Base-by-base conservation (phyloP, 768 basidiomycete genomes). In the Calocybe gangraenosa region DNA sequence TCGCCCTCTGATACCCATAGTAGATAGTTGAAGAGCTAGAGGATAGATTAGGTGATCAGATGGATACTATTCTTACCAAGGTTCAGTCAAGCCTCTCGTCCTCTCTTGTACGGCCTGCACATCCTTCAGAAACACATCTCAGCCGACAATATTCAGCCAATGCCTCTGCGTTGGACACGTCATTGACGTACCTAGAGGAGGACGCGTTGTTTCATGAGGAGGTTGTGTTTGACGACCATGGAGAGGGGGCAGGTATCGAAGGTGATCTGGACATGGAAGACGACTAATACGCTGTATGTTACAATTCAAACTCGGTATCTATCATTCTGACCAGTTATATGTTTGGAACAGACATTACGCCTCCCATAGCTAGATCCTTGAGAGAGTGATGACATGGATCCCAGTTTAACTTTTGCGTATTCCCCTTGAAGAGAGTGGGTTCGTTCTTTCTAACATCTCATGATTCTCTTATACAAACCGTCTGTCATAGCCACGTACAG, bases 11-110 rank as follows among this genome's bases (percentile, higher is more conserved):
- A 23, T 15, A 1, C 3, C 34, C 13, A 21, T 37, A 22, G 8
- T 35, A 96, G 93, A 86, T 95, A 44, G 79, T 97, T 7, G 94
- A 97, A 65, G 93, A 97, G 62, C 66, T 92, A 2, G 90, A 93
- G 63, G 85, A 88, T 52, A 78, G 93, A 35, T 75, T 92, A 3
- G 82, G 83, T 0, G 75, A 82, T 32, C 68, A 74, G 23, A 82
- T 86, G 65, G 77, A 84, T 2, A 79, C 82, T 7, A 79, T 94
- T 9, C 68, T 92, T 0, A 57, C 60, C 3, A 60, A 68, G 21
- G 84, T 94, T 18, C 66, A 78, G 23, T 58, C 61, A 25, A 46
- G 42, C 34, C 51, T 53, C 15, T 8, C 17, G 34, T 18, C 77
- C 77, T 4, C 54, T 72, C 18, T 46, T 31, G 20, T 41, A n/a